These are phyloP conservation scores for Aegle marmelos DNA, from an alignment of 345 rosid species.

Conservation along the genomic window DNA sequence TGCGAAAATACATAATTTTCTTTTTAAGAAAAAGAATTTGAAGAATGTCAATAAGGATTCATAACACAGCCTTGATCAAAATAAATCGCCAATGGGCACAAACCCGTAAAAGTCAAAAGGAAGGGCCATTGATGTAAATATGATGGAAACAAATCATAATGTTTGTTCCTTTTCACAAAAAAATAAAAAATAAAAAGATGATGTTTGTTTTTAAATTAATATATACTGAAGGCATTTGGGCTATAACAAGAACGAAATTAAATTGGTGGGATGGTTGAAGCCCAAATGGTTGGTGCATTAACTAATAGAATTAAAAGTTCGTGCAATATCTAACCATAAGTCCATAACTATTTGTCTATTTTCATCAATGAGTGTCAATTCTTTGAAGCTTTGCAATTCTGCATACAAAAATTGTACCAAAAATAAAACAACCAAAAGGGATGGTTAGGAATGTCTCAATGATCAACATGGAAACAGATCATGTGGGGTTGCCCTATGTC, in stretches of 20 bases:
- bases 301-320: background rate
- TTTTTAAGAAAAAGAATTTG: too few species aligned
- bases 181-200: too few species aligned
- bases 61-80: background rate
- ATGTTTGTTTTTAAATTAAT: background rate
- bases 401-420: background rate
- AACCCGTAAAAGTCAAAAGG: background rate
- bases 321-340: background rate
- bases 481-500: background rate
- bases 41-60: too few species aligned
- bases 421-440: background rate
- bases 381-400: background rate
- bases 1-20: too few species aligned
- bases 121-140: background rate
- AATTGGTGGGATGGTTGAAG: background rate
- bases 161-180: background rate
- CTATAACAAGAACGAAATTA: background rate
- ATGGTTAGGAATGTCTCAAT: constrained; percentile 5
- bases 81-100: background rate
- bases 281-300: background rate
- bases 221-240: background rate
- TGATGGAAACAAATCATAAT: background rate
- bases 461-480: background rate
- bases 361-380: background rate
- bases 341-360: background rate